Conservation (phyloP, 2,329 filamentous ascomycete species). For the Cytospora piceicola region DNA sequence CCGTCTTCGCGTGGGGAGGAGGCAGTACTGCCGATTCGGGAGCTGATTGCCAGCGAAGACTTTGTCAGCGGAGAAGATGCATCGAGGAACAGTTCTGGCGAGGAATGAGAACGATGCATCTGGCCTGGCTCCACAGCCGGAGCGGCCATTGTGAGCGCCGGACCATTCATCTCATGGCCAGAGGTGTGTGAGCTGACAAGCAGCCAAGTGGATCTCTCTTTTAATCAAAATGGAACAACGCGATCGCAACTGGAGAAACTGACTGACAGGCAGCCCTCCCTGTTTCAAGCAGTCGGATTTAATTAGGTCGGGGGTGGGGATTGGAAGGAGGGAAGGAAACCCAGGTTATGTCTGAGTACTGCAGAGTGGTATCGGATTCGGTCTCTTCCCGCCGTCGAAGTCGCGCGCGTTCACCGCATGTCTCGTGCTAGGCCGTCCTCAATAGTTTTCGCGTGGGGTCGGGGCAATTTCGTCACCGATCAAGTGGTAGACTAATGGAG, state of each 20-base stretch:
- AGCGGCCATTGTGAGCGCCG: conserved; percentile 46
- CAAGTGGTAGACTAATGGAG: conserved; percentile 16
- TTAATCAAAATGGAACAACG: conserved; percentile 22
- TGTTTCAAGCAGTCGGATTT: conserved; percentile 11
- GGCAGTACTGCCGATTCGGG: conserved; percentile 19
- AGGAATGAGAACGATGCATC: conserved; percentile 41
- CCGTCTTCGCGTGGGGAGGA: conserved; percentile 13
- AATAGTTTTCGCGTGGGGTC: conserved; percentile 4
- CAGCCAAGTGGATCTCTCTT: conserved; percentile 16
- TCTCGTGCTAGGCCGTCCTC: conserved; percentile 14
- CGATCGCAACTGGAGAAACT: conserved; percentile 23
- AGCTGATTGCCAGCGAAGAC: conserved; percentile 28
- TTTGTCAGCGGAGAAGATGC: conserved; percentile 34
- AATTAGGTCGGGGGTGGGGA: conserved; percentile 9
- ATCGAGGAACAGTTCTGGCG: conserved; percentile 37
- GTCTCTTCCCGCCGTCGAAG: conserved; percentile 6
- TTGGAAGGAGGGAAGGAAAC: background rate
- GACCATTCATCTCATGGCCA: conserved; percentile 50
- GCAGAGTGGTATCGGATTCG: conserved; percentile 9
- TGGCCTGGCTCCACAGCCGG: conserved; percentile 39
- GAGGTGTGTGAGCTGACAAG: conserved; percentile 27
- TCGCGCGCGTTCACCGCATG: conserved; percentile 18
- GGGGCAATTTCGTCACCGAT: conserved; percentile 23
- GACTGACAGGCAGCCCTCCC: conserved; percentile 22
- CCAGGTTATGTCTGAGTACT: background rate